These are phyloP conservation scores for Gamarada debralockiae DNA, from an alignment of 495 filamentous ascomycete species.

Conservation along the genomic window DNA sequence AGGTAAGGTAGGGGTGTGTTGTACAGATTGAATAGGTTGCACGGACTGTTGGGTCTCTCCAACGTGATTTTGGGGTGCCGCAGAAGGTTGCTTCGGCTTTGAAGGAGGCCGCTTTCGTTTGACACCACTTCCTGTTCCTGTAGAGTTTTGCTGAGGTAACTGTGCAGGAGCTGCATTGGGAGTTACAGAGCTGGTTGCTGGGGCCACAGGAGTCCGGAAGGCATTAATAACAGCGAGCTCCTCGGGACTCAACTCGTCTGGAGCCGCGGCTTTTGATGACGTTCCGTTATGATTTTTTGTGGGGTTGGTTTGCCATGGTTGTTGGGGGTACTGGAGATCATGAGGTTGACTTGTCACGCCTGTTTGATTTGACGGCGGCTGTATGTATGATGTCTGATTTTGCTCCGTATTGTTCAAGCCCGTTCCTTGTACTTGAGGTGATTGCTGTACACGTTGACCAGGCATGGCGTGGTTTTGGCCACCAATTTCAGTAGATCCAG, in stretches of 20 bases:
- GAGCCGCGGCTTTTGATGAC: not conserved
- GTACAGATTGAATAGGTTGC: not conserved
- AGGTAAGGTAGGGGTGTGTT: constrained; percentile 1
- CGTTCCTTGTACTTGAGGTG: constrained; percentile 3
- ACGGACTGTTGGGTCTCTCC: not conserved
- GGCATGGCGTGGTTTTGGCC: not conserved
- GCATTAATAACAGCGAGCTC: constrained; percentile 27
- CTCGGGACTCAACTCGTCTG: constrained; percentile 24
- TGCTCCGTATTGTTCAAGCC: constrained; percentile 1
- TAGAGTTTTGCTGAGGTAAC: not conserved
- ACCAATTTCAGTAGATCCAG: not conserved
- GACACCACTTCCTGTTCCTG: constrained; percentile 6
- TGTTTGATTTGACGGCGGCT: constrained; percentile 6
- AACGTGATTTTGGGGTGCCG: constrained; percentile 6
- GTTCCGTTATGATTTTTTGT: not conserved
- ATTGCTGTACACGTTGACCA: constrained; percentile 3
- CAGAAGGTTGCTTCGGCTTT: constrained; percentile 13
- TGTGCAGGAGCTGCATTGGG: constrained; percentile 1
- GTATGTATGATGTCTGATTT: constrained; percentile 1
- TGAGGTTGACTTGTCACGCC: constrained; percentile 9
- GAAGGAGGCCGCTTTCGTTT: constrained; percentile 22
- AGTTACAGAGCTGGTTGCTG: constrained; percentile 12
- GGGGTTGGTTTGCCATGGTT: constrained; percentile 16
- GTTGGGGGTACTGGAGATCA: constrained; percentile 8
- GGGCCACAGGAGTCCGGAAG: constrained; percentile 19